Base-by-base conservation (phyloP, 2,329 filamentous ascomycete genomes). In the Diaporthe sp. region DNA sequence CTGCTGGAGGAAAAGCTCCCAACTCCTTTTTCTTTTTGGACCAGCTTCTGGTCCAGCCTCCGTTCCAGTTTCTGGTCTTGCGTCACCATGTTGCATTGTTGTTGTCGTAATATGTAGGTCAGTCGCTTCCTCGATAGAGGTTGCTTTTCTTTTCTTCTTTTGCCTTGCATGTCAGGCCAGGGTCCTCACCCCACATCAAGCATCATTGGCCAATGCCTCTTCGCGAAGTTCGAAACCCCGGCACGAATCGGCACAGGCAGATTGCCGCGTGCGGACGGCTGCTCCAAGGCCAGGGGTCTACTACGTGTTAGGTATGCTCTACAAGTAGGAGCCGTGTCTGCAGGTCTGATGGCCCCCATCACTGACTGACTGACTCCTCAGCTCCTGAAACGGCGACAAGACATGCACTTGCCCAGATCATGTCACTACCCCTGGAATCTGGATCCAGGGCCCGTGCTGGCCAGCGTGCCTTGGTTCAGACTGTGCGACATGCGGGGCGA, bases 381-480 rank as follows among this genome's bases (percentile, higher is more conserved):
- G 65, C 22, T 68, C 46, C 65, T 68, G 65, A 68, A 68, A 68
- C 62, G 62, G 31, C 62, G 46, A 68, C 65, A 68, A 68, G 65
- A 68, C 44, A 39, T n/a, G 37, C 58, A 42, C 34, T 25, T 10
- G 37, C 15, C 22, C 19, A 61, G 34, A n/a, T n/a, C 34, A 61
- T 39, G 19, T 61, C 37, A 22, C 44, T 49, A 10, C 58, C 58
- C 58, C 34, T 25, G 34, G 55, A 17, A 37, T 15, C 12, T 44
- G 39, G 61, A 51, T 19, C 62, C 62, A 67, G 62, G 62, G 1
- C 31, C 31, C 28, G 46, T 39, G 31, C 46, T 68, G 31, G 22
- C 31, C 31, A 37, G 31, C 28, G 49, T 53, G 62, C 22, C 46
- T 19, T 53, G 65, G 46, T 37, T 39, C 49, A 55, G 65, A 42